phyloP scores from a whole-genome alignment of 305 asterid genomes.

The Rubia peregrina region DNA sequence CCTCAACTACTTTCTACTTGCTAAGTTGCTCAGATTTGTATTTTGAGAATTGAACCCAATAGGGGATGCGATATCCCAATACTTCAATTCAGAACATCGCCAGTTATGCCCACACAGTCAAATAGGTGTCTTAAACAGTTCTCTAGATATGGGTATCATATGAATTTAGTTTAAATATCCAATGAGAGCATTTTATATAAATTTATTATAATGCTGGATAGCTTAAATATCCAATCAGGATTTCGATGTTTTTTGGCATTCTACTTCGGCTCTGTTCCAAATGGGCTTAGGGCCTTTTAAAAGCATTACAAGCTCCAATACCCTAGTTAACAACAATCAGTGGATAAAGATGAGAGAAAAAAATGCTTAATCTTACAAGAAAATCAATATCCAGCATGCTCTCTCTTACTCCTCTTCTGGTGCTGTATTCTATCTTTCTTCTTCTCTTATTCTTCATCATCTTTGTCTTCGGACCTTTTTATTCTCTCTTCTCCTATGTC shows the following conservation, averaged over 20 bases:
- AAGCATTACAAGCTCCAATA: background rate
- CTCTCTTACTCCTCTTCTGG: no score
- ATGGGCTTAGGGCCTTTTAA: background rate
- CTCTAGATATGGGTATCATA: no score
- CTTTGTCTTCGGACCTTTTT: no score
- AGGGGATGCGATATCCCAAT: background rate
- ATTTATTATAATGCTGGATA: background rate
- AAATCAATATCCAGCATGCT: background rate
- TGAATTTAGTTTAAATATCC: background rate
- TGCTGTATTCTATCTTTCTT: no score
- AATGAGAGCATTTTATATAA: background rate
- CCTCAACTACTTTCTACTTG: background rate
- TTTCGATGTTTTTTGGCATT: no score
- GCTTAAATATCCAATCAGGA: background rate
- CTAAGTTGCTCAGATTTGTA: background rate
- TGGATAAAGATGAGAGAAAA: background rate
- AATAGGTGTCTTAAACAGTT: background rate
- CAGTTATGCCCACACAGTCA: background rate
- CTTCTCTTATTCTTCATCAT: no score
- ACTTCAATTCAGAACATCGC: background rate
- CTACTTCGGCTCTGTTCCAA: background rate
- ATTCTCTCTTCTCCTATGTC: no score
- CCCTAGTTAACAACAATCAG: no score
- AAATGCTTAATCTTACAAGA: background rate
- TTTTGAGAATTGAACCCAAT: background rate